Base-by-base conservation (phyloP, 768 basidiomycete species). In the Mycena vitilis region DNA sequence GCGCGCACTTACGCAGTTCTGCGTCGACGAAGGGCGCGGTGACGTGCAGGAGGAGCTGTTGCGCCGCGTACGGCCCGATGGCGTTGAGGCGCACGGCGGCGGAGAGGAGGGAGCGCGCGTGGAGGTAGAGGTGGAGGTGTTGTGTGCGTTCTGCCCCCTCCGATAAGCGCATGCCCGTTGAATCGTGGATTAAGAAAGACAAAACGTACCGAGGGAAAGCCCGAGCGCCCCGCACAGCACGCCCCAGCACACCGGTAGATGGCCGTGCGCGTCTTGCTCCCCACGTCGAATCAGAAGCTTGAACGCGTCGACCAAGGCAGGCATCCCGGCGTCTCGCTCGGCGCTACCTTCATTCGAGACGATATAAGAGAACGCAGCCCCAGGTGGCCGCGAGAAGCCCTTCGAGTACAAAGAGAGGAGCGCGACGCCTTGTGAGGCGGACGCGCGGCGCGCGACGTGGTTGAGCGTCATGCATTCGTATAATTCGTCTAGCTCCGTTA, bases 161-260 rank as follows among this genome's bases (percentile, higher is more conserved):
- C 9, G 15, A 48, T 74, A 38, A 73, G 44, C 54, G 53, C 40
- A 9, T 34, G 36, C 36, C 37, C 49, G 2, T 20, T 36, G 16
- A 16, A 30, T 30, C 5, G 30, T 30, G 38, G 11, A n/a, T n/a
- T n/a, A n/a, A n/a, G n/a, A 48, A 44, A 12, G 64, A 67, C 16
- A 60, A 55, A 42, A 69, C 76, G 60, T 73, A 95, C 96, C 91
- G 70, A 92, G 78, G 12, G 89, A 85, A 44, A 96, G 79, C 9
- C 89, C 91, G 16, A 98, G 85, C 1, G 91, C 89, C 23, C 88
- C 91, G 2, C 92, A 92, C 60, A 99, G 79, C 1, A 94, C 84
- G 4, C 94, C 98, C 92, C 95, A 99, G 78, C 95, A 97, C 18
- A 95, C 81, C 0, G 95, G 94, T 49, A 98, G 84, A 80, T 99